Evolutionary conservation across 2,329 filamentous ascomycete genomes (phyloP).

Genomic region (Gnomoniopsis sp.): DNA sequence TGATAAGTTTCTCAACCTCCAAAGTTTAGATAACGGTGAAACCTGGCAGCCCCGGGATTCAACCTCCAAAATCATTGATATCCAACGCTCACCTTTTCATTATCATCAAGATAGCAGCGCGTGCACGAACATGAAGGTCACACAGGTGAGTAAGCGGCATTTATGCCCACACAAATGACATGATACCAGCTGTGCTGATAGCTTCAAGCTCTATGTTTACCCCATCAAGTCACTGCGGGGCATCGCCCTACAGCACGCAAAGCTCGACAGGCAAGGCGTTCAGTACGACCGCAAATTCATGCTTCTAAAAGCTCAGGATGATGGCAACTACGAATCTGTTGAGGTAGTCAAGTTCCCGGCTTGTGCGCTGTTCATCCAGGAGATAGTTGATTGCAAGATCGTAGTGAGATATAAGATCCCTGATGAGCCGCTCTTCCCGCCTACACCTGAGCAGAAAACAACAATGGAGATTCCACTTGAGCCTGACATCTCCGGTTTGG

Average conservation of each 20-base stretch:
- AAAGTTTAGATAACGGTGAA: background rate
- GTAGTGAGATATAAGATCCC: conserved; percentile 42
- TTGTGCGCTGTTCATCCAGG: conserved; percentile 62
- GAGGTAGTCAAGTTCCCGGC: conserved; percentile 55
- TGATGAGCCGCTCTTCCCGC: conserved; percentile 35
- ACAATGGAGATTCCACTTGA: conserved; percentile 54
- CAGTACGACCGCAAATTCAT: conserved; percentile 68
- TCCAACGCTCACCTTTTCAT: background rate
- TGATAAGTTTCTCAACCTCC: background rate
- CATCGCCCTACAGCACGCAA: conserved; percentile 49
- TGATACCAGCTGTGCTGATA: background rate
- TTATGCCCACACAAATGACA: background rate
- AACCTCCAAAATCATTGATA: background rate
- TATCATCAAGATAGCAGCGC: background rate
- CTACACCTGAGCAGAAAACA: conserved; percentile 31
- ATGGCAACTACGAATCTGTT: conserved; percentile 49
- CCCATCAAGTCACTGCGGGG: conserved; percentile 71
- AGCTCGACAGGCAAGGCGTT: conserved; percentile 60
- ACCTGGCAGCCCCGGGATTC: background rate
- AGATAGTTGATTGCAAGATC: conserved; percentile 39
- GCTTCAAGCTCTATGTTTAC: conserved; percentile 61
- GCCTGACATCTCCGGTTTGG: conserved; percentile 45
- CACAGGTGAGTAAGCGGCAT: background rate
- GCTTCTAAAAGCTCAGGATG: conserved; percentile 52
- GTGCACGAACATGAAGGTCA: conserved; percentile 8